Evolutionary conservation across 2,329 filamentous ascomycete species (phyloP).

Genomic region (Tricladium varicosporioides): DNA sequence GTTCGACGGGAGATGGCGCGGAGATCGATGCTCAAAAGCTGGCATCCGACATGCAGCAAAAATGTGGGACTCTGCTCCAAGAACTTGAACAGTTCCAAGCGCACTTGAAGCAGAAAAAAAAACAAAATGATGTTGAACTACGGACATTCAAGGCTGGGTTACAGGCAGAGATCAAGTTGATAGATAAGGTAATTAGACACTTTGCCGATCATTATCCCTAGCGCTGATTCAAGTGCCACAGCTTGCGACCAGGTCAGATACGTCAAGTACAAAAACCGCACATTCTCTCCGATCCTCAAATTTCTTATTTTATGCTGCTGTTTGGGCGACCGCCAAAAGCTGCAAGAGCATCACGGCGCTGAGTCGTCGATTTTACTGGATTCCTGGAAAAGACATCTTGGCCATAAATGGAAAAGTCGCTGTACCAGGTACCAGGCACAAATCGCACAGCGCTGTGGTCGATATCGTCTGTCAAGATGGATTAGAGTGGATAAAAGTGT

Average conservation of each 20-base stretch:
- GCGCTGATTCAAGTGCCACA: constrained; percentile 16
- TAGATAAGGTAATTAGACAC: constrained; percentile 40
- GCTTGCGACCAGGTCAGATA: constrained; percentile 24
- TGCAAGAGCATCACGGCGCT: constrained; percentile 56
- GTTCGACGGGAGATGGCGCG: not conserved
- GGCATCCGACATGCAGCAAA: constrained; percentile 30
- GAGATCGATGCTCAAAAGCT: constrained; percentile 14
- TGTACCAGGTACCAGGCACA: constrained; percentile 13
- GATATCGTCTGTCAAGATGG: constrained; percentile 65
- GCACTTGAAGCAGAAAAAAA: constrained; percentile 40
- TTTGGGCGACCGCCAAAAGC: constrained; percentile 61
- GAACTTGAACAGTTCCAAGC: constrained; percentile 45
- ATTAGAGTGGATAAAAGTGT: constrained; percentile 66
- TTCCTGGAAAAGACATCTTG: constrained; percentile 19
- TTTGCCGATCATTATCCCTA: not conserved
- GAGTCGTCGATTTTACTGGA: constrained; percentile 53
- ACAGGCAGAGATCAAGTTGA: constrained; percentile 44
- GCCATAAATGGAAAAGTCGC: constrained; percentile 16
- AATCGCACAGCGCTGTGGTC: constrained; percentile 47
- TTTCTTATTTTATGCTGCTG: constrained; percentile 59
- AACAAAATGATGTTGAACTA: constrained; percentile 47
- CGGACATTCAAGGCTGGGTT: constrained; percentile 47
- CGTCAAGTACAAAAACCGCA: constrained; percentile 35
- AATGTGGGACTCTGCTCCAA: constrained; percentile 37
- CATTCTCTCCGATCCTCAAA: constrained; percentile 65